A percentile compares a stretch with the other conserved stretches of the same genome.
These are phyloP conservation scores for Phaeolepiota aurea DNA, from an alignment of 768 basidiomycete species.

Conservation along the genomic window DNA sequence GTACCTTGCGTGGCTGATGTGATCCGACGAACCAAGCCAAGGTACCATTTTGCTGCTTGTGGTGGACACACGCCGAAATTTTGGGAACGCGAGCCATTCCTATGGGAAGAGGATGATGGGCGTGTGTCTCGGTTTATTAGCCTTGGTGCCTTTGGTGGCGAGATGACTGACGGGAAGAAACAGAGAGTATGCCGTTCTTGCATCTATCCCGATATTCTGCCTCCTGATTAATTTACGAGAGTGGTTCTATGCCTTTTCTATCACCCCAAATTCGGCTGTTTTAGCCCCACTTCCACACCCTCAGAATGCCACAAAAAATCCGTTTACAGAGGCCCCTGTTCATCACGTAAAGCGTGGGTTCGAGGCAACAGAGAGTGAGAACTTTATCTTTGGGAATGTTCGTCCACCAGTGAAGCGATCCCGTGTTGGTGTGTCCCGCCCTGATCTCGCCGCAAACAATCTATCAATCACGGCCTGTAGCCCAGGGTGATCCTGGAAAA, in stretches of 20 bases:
- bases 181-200: conserved; percentile 54
- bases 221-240: conserved; percentile 20
- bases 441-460: no score
- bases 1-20: conserved; percentile 60
- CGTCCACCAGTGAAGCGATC: conserved; percentile 49
- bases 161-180: conserved; percentile 57
- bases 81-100: conserved; percentile 93
- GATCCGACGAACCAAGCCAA: conserved; percentile 60
- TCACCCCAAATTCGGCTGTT: conserved; percentile 45
- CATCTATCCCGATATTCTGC: conserved; percentile 2
- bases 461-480: conserved; percentile 9
- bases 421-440: conserved; percentile 45
- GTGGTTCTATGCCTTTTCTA: conserved; percentile 98
- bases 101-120: conserved; percentile 67
- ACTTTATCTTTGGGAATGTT: conserved; percentile 64
- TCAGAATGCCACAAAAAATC: conserved; percentile 62
- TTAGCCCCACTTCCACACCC: conserved; percentile 37
- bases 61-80: conserved; percentile 65
- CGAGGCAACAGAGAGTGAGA: conserved; percentile 42
- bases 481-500: conserved; percentile 38
- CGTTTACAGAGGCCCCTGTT: conserved; percentile 39
- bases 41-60: conserved; percentile 78
- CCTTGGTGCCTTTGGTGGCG: conserved; percentile 80
- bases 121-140: conserved; percentile 77
- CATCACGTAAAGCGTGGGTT: conserved; percentile 45